Percentiles rank a stretch among this genome's conserved stretches.
Conservation (phyloP, 345 rosid genomes). For the Psidium friedrichsthalianum region DNA sequence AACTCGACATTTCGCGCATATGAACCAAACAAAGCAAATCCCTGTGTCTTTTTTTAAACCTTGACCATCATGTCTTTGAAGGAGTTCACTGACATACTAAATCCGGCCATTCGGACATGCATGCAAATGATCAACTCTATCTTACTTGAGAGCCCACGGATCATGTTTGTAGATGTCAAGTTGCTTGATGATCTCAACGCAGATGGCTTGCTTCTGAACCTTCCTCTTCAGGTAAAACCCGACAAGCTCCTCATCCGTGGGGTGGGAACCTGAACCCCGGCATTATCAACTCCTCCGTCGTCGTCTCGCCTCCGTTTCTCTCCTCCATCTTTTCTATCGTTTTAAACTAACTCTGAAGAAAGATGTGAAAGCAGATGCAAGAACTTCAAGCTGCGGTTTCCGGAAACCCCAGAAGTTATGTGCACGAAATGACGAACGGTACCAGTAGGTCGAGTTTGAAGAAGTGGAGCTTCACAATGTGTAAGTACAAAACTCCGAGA, state of each 20-base stretch:
- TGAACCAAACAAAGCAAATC: neutral
- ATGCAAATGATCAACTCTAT: neutral
- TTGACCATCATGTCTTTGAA: neutral
- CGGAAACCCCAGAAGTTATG: neutral
- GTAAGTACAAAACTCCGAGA: conserved; percentile 1
- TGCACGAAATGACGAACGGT: neutral
- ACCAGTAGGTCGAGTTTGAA: neutral
- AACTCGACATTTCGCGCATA: neutral
- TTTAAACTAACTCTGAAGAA: neutral
- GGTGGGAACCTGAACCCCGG: conserved; percentile 97
- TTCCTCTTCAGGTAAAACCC: conserved; percentile 67
- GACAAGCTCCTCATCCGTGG: conserved; percentile 96
- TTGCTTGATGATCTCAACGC: conserved; percentile 81
- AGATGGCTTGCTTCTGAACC: conserved; percentile 51
- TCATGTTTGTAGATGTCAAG: conserved; percentile 86
- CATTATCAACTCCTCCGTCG: conserved; percentile 55
- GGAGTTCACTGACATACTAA: too few species aligned
- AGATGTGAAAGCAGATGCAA: neutral
- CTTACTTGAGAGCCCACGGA: conserved; percentile 99
- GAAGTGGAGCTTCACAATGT: neutral
- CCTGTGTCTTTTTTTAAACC: neutral
- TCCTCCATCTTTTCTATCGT: conserved; percentile 24
- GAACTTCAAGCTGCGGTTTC: neutral
- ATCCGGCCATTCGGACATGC: neutral
- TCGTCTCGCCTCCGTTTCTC: conserved; percentile 20